phyloP scores from a whole-genome alignment of 148 eudicot genomes.

The Chenopodium suecicum region DNA sequence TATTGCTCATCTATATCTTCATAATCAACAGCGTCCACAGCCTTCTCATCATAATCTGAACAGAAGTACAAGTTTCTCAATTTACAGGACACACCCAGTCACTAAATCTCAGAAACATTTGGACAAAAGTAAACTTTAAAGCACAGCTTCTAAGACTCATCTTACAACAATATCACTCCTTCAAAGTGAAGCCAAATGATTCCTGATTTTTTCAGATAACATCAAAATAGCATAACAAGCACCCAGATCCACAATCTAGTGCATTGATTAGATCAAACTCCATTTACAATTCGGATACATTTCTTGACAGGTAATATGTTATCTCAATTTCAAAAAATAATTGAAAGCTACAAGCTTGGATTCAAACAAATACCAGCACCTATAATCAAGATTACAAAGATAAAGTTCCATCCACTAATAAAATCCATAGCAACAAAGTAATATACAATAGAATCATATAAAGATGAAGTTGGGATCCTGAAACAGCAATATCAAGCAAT shows the following conservation, averaged over 20 bases:
- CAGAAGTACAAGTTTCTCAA: slow-evolving; percentile 2
- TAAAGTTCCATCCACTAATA: background rate
- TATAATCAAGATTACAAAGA: background rate
- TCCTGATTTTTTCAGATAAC: background rate
- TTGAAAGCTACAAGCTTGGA: background rate
- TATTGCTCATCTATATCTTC: slow-evolving; percentile 96
- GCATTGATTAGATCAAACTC: background rate
- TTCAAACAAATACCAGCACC: background rate
- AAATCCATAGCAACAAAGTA: too few relatives aligned
- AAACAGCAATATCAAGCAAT: background rate
- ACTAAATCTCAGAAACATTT: slow-evolving; percentile 3
- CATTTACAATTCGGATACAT: background rate
- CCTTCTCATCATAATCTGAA: slow-evolving; percentile 90
- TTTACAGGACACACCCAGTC: background rate
- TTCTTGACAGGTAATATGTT: background rate
- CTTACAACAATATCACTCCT: background rate
- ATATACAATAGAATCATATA: background rate
- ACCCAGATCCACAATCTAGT: background rate
- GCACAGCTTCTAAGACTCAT: background rate
- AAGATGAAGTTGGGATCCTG: background rate
- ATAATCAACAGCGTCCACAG: slow-evolving; percentile 96
- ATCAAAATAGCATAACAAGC: background rate
- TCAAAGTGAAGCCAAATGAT: background rate
- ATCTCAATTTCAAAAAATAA: background rate
- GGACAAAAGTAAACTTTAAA: background rate